Percentiles rank a stretch among this genome's conserved stretches.
Conservation (phyloP, 176 grass and related monocot genomes). For the Leersia perrieri region DNA sequence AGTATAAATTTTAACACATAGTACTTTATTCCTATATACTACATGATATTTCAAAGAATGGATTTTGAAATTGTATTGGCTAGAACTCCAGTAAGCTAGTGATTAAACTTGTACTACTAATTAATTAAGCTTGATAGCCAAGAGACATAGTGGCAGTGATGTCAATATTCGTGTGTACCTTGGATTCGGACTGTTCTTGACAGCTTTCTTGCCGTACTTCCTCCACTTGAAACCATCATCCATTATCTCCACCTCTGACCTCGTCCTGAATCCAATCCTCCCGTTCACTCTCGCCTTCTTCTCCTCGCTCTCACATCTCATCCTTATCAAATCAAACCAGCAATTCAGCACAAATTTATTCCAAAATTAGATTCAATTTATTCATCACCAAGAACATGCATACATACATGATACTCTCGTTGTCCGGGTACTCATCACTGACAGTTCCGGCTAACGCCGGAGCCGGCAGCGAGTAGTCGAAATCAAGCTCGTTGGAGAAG, state of each 20-base stretch:
- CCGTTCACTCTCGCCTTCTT: not conserved
- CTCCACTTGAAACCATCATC: conserved; percentile 98
- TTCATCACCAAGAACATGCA: not conserved
- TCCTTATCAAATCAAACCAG: not conserved
- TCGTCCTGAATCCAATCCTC: conserved; percentile 81
- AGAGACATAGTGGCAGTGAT: not conserved
- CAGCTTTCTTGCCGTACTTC: conserved; percentile 91
- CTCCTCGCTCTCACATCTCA: conserved; percentile 1
- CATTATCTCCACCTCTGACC: conserved; percentile 72
- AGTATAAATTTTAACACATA: not conserved
- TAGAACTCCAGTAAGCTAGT: too few species aligned
- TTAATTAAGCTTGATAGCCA: not conserved
- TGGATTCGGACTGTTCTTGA: conserved; percentile 91
- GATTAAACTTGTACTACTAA: not conserved
- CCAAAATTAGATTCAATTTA: not conserved
- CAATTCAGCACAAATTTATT: not conserved
- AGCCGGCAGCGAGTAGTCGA: not conserved
- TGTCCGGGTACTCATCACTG: not conserved
- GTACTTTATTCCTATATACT: too few species aligned
- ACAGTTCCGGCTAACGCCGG: not conserved
- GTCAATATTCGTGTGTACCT: conserved; percentile 41
- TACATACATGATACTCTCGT: not conserved
- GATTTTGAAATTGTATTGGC: not conserved
- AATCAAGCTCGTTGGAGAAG: not conserved
- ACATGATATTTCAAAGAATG: too few species aligned